These are phyloP conservation scores for Vigna radiata DNA, from an alignment of 306 rosid species.

Conservation along the genomic window DNA sequence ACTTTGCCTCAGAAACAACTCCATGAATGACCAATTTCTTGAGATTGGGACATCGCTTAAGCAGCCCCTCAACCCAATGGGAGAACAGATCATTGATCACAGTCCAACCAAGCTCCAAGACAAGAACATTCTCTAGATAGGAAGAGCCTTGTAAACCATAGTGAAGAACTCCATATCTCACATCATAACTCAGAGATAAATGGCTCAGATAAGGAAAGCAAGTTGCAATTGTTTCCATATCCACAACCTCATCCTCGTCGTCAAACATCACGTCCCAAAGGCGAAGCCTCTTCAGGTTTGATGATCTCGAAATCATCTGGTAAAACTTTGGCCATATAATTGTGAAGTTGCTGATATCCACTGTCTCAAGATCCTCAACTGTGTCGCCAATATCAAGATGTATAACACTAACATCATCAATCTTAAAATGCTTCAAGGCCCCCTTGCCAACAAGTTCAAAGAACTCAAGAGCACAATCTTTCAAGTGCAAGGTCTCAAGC, in stretches of 20 bases:
- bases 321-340: slow-evolving; percentile 59
- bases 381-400: slow-evolving; percentile 64
- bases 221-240: slow-evolving; percentile 57
- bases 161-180: slow-evolving; percentile 56
- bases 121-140: slow-evolving; percentile 48
- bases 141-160: slow-evolving; percentile 54
- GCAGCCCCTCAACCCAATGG: slow-evolving; percentile 59
- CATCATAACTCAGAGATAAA: slow-evolving; percentile 60
- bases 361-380: slow-evolving; percentile 54
- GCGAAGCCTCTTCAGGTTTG: slow-evolving; percentile 51
- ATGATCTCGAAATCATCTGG: slow-evolving; percentile 57
- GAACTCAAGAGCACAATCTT: slow-evolving; percentile 58
- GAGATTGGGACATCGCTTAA: slow-evolving; percentile 54
- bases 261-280: slow-evolving; percentile 65
- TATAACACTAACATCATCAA: slow-evolving; percentile 59
- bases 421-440: slow-evolving; percentile 57
- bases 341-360: slow-evolving; percentile 62
- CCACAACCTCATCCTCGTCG: slow-evolving; percentile 62
- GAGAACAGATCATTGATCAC: slow-evolving; percentile 57
- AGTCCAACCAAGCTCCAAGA: slow-evolving; percentile 61
- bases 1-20: slow-evolving; percentile 53
- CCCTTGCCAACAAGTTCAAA: slow-evolving; percentile 62
- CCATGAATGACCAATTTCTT: slow-evolving; percentile 56
- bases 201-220: slow-evolving; percentile 60
- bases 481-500: slow-evolving; percentile 57